Evolutionary conservation across 768 basidiomycete species (phyloP).

Genomic region (Cytidiella melzeri): DNA sequence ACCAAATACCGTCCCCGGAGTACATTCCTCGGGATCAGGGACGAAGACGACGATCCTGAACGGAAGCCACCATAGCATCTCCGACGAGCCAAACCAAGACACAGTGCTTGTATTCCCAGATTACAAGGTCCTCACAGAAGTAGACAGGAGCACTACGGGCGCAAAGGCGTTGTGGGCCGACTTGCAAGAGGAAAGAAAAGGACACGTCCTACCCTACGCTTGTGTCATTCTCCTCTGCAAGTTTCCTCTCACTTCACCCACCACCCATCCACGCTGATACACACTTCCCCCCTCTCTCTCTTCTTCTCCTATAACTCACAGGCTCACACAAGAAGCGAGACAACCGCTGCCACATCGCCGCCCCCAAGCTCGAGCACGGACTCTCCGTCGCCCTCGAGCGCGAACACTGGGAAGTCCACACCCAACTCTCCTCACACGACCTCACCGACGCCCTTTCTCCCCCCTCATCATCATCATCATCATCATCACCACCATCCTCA

Average conservation of each 20-base stretch:
- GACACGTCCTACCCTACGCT: conserved; percentile 81
- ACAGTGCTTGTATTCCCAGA: conserved; percentile 91
- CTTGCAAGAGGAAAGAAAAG: conserved; percentile 43
- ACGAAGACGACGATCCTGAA: conserved; percentile 69
- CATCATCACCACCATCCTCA: too few relatives aligned
- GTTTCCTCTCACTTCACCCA: conserved; percentile 21
- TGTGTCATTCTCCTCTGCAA: conserved; percentile 86
- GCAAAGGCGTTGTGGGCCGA: conserved; percentile 65
- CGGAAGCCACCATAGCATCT: conserved; percentile 72
- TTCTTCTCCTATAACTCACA: too few relatives aligned
- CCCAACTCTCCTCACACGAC: conserved; percentile 66
- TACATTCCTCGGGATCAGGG: conserved; percentile 53
- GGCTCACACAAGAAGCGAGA: conserved; percentile 93
- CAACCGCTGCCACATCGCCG: conserved; percentile 85
- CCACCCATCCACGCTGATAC: too few relatives aligned
- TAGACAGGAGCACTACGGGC: conserved; percentile 55
- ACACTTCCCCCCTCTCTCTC: too few relatives aligned
- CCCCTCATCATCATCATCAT: too few relatives aligned
- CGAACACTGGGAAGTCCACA: conserved; percentile 72
- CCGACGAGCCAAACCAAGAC: conserved; percentile 56
- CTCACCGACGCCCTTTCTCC: conserved; percentile 26
- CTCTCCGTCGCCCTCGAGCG: conserved; percentile 57
- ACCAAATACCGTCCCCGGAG: conserved; percentile 36
- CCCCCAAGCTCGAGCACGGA: conserved; percentile 73
- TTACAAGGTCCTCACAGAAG: conserved; percentile 75